phyloP scores from a whole-genome alignment of 176 grass and related monocot species.

The Hordeum marinum region DNA sequence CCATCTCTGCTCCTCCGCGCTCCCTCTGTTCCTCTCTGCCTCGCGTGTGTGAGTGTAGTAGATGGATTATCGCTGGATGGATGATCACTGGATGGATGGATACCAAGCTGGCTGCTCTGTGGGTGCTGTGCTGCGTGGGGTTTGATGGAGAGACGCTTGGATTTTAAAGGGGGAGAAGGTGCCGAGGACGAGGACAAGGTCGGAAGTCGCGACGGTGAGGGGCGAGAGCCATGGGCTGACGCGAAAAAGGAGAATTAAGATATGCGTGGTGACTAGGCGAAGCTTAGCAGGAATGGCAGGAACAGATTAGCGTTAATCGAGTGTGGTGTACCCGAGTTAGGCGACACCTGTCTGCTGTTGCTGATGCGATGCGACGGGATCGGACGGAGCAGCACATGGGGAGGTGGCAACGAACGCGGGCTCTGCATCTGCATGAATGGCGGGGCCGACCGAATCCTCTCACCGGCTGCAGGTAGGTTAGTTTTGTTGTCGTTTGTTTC shows the following conservation, averaged over 20 bases:
- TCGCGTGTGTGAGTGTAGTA: background rate
- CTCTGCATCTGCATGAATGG: constrained; percentile 25
- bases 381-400: constrained; percentile 47
- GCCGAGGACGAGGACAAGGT: constrained; percentile 24
- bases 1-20: constrained; percentile 22
- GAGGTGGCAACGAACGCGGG: constrained; percentile 33
- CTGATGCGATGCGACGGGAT: background rate
- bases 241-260: background rate
- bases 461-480: background rate
- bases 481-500: background rate
- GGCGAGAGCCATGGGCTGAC: constrained; percentile 29
- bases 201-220: too few relatives aligned
- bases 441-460: constrained; percentile 37
- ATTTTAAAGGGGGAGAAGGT: constrained; percentile 31
- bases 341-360: constrained; percentile 20
- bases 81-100: background rate
- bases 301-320: constrained; percentile 26
- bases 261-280: constrained; percentile 27
- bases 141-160: background rate
- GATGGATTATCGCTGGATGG: background rate
- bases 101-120: background rate
- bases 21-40: too few relatives aligned
- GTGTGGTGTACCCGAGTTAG: background rate
- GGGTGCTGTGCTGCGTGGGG: background rate
- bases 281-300: background rate